Evolutionary conservation across 768 basidiomycete species (phyloP), one percentile per base, ranked within the genome.

Genomic region (Cantharellus anzutake): DNA sequence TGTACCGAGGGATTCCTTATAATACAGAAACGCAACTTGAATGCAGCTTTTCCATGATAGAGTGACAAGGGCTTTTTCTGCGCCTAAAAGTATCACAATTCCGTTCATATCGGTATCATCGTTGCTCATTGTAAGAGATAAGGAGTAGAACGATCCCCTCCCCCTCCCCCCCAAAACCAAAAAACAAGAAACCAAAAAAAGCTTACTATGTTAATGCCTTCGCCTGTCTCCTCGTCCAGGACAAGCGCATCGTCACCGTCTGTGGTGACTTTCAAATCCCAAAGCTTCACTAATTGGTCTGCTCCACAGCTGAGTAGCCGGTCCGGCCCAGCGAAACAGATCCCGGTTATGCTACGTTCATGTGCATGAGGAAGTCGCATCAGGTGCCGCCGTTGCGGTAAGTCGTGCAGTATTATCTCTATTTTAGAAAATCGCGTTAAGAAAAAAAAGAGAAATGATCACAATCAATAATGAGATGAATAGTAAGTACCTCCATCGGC

Each of bases 401-500:
- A 73, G 63, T 91, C 82, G 68, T 98, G 92, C 14, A 97, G 71
- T 59, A 96, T 81, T 41, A 99, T 76, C 51, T 86, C 92, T 93
- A 60, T 16, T 53, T 37, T 29, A 29, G 3, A 48, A 48, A 48
- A 48, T 11, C 44, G 44, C 44, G 29, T 11, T 48, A 11, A 20
- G 7, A 48, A n/a, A 50, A 41, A 57, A 5, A 29, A 40, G 44
- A n/a, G n/a, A n/a, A n/a, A 29, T 29, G 20, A 29, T 29, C 20
- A 29, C 20, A 44, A 20, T 2, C 29, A 20, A 4, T 20, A 2
- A 39, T 20, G 40, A 34, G 62, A n/a, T 16, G 37, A 29, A 37
- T n/a, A n/a, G n/a, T n/a, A 7, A 35, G 34, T 51, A 90, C 88
- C 87, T 73, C 96, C 96, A 69, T 98, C 92, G 78, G 93, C 97